These are phyloP conservation scores for Cardamine occulta DNA, from an alignment of 345 rosid genomes.

Conservation along the genomic window DNA sequence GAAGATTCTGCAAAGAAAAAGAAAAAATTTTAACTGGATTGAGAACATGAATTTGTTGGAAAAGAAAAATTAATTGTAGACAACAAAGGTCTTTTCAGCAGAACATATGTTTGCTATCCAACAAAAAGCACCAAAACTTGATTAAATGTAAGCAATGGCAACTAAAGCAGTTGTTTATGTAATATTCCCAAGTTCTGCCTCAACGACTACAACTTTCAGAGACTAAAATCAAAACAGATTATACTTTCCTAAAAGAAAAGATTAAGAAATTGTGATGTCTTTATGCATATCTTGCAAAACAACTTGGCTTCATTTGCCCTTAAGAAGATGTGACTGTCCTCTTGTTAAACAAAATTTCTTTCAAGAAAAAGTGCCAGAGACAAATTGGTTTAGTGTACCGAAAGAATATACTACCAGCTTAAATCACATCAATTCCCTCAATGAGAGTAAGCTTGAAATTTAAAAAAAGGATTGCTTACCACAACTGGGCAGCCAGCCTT, in stretches of 20 bases:
- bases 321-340: not conserved
- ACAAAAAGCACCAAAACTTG: slow-evolving; percentile 6
- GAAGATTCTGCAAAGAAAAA: slow-evolving; percentile 75
- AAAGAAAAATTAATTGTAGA: not conserved
- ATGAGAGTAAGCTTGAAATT: slow-evolving; percentile 14
- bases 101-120: slow-evolving; percentile 9
- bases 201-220: slow-evolving; percentile 3
- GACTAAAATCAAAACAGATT: slow-evolving; percentile 6
- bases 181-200: slow-evolving; percentile 14
- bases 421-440: slow-evolving; percentile 12
- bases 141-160: not conserved
- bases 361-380: not conserved
- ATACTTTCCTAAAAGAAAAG: not conserved
- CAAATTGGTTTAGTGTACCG: not conserved
- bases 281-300: not conserved
- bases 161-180: not conserved
- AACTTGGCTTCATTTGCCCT: not conserved
- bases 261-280: slow-evolving; percentile 12
- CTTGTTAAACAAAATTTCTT: not conserved
- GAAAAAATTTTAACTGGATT: not conserved
- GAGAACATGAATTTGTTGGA: not conserved
- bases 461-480: slow-evolving; percentile 51
- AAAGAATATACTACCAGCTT: not conserved
- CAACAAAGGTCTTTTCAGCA: not conserved
- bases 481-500: slow-evolving; percentile 97